A percentile compares a stretch with the other conserved stretches of the same genome.
Conservation (phyloP, 2,329 filamentous ascomycete genomes). For the Alternaria solani region DNA sequence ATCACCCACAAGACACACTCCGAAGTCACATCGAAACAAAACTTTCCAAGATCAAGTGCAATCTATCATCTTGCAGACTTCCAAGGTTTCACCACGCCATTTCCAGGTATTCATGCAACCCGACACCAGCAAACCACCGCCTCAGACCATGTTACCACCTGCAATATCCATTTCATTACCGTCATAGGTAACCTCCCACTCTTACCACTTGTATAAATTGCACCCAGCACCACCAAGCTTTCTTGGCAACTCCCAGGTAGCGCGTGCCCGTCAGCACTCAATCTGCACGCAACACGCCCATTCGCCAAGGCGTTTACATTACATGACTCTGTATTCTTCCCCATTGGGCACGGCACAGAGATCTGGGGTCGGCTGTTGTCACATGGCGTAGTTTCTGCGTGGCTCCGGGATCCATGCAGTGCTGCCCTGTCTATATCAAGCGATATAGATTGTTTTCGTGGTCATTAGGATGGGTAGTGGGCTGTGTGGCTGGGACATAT, state of each 20-base stretch:
- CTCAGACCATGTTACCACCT: neutral
- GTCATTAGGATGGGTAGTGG: neutral
- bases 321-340: neutral
- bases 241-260: neutral
- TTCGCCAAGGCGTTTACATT: neutral
- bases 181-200: neutral
- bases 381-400: neutral
- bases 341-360: neutral
- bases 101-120: too few species aligned
- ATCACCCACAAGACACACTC: too few species aligned
- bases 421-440: neutral
- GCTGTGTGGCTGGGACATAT: neutral
- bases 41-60: too few species aligned
- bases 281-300: neutral
- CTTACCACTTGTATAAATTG: neutral
- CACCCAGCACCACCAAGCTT: neutral
- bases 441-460: neutral
- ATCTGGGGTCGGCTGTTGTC: neutral
- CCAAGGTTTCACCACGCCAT: too few species aligned
- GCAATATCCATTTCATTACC: neutral
- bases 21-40: too few species aligned
- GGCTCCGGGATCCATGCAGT: neutral
- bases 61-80: too few species aligned
- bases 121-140: too few species aligned
- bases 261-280: neutral